Evolutionary conservation across 2,329 filamentous ascomycete species (phyloP).

Genomic region (Fusarium succisae): DNA sequence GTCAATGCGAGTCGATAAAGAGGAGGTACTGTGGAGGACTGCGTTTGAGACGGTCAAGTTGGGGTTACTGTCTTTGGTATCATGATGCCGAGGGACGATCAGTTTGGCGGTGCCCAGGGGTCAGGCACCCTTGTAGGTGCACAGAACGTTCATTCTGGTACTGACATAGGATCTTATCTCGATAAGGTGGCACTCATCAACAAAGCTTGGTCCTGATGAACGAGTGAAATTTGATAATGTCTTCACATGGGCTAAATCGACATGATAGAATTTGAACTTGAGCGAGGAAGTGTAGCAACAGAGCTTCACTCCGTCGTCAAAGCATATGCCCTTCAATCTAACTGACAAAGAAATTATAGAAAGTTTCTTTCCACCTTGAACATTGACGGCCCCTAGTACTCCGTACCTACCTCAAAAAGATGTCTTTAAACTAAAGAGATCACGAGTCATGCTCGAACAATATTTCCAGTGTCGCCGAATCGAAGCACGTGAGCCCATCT

Average conservation of each 20-base stretch:
- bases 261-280: not conserved
- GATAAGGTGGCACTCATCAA: not conserved
- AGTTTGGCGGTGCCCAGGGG: not conserved
- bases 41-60: conserved; percentile 5
- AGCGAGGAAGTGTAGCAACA: not conserved
- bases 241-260: not conserved
- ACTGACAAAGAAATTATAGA: not conserved
- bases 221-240: not conserved
- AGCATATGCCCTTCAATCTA: not conserved
- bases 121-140: conserved; percentile 4
- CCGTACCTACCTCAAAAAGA: not conserved
- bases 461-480: not conserved
- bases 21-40: not conserved
- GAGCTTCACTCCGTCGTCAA: no score
- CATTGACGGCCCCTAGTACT: not conserved
- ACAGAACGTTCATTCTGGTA: not conserved
- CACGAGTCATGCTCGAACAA: conserved; percentile 16
- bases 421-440: not conserved
- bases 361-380: not conserved
- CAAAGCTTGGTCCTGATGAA: not conserved
- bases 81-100: conserved; percentile 9
- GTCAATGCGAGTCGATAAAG: not conserved
- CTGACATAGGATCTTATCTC: conserved; percentile 28
- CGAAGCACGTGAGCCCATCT: not conserved
- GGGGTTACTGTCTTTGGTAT: conserved; percentile 19